phyloP scores from a whole-genome alignment of 1,139 yeast genomes.

The Kodamaea anthophila region DNA sequence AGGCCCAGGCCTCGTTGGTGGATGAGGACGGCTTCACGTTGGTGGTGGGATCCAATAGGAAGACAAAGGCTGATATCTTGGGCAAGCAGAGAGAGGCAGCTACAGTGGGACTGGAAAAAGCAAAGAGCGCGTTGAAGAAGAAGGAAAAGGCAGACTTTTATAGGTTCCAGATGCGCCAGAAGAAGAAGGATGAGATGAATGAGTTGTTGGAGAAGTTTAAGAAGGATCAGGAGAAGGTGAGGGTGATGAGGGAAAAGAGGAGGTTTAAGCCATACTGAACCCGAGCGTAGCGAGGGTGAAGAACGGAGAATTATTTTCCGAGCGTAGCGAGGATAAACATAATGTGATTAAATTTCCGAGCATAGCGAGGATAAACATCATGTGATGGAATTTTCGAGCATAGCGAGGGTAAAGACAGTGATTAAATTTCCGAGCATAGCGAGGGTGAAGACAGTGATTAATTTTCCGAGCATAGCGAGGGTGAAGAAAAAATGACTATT shows the following conservation, averaged over 20 bases:
- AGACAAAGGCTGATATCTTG: conserved; percentile 63
- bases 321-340: too few relatives aligned
- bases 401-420: too few relatives aligned
- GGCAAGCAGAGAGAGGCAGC: conserved; percentile 48
- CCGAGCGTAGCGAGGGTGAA: too few relatives aligned
- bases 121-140: conserved; percentile 53
- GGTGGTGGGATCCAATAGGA: conserved; percentile 82
- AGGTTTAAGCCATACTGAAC: conserved; percentile 76
- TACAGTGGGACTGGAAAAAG: conserved; percentile 39
- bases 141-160: conserved; percentile 90
- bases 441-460: too few relatives aligned
- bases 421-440: too few relatives aligned
- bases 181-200: conserved; percentile 88
- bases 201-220: conserved; percentile 77
- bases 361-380: neutral
- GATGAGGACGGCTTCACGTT: conserved; percentile 93
- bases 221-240: conserved; percentile 83
- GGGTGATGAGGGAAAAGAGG: conserved; percentile 70
- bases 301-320: too few relatives aligned
- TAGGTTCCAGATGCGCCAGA: conserved; percentile 91
- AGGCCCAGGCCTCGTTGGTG: conserved; percentile 51
- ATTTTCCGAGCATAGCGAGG: too few relatives aligned
- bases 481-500: too few relatives aligned
- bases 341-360: too few relatives aligned
- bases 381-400: neutral